A percentile compares a stretch with the other conserved stretches of the same genome.
phyloP scores from a whole-genome alignment of 805 yeast genomes.

The Yamadazyma scolyti region DNA sequence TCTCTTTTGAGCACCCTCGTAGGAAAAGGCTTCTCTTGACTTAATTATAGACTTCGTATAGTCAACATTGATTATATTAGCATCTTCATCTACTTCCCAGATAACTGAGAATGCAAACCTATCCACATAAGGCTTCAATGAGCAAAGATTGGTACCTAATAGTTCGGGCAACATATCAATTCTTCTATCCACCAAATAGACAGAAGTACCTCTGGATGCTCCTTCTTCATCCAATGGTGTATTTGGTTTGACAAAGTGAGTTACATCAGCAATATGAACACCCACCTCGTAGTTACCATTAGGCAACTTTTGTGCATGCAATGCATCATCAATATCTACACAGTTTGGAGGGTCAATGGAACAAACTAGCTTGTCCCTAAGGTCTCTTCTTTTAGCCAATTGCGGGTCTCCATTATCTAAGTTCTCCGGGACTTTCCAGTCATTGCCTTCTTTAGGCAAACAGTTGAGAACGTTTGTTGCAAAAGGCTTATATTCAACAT shows the following conservation, averaged over 20 bases:
- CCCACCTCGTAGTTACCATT: conserved; percentile 97
- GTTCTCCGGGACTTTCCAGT: conserved; percentile 83
- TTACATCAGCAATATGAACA: conserved; percentile 98
- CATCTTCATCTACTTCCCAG: conserved; percentile 90
- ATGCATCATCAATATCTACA: conserved; percentile 96
- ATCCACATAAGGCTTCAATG: conserved; percentile 91
- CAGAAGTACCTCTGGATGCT: conserved; percentile 96
- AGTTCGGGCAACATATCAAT: conserved; percentile 97
- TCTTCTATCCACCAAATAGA: conserved; percentile 94
- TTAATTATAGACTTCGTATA: conserved; percentile 85
- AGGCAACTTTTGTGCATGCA: conserved; percentile 79
- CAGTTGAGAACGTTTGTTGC: conserved; percentile 89
- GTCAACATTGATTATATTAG: conserved; percentile 73
- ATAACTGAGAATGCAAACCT: conserved; percentile 92
- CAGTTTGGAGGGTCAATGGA: conserved; percentile 97
- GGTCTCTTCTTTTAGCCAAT: conserved; percentile 67
- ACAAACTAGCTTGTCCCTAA: conserved; percentile 86
- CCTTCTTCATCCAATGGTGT: conserved; percentile 94
- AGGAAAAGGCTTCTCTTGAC: conserved; percentile 92
- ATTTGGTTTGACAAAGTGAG: conserved; percentile 91
- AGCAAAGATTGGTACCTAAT: conserved; percentile 93
- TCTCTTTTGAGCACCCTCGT: conserved; percentile 87
- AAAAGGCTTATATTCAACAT: conserved; percentile 94
- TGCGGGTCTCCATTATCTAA: conserved; percentile 50
- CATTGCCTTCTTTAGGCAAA: conserved; percentile 88